Conservation (phyloP, 1,284 basidiomycete genomes). For the Moesziomyces sp. region DNA sequence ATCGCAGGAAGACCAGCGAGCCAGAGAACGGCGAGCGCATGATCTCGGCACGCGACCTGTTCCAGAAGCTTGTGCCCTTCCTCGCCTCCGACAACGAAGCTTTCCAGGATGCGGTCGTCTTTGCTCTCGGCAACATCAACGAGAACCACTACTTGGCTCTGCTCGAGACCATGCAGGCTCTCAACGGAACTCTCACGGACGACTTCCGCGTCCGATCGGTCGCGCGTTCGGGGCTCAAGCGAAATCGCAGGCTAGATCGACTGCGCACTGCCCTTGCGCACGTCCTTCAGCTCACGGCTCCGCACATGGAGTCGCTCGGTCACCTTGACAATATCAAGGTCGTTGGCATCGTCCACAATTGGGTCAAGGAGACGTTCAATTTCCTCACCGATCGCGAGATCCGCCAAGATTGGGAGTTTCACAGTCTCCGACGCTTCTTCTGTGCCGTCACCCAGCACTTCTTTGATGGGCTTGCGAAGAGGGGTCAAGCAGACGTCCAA, state of each 20-base stretch:
- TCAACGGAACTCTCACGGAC: slow-evolving; percentile 84
- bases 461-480: slow-evolving; percentile 79
- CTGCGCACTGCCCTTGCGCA: slow-evolving; percentile 89
- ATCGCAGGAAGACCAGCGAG: slow-evolving; percentile 79
- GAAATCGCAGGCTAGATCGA: slow-evolving; percentile 79
- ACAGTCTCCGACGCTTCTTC: slow-evolving; percentile 86
- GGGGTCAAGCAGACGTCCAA: slow-evolving; percentile 80
- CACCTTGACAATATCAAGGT: slow-evolving; percentile 76
- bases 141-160: slow-evolving; percentile 80
- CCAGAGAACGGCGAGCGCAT: slow-evolving; percentile 74
- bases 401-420: slow-evolving; percentile 81
- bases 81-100: slow-evolving; percentile 84
- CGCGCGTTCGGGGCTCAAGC: slow-evolving; percentile 59
- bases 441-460: slow-evolving; percentile 87
- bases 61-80: slow-evolving; percentile 86
- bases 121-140: slow-evolving; percentile 87
- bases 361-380: slow-evolving; percentile 82
- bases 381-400: slow-evolving; percentile 80
- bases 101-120: slow-evolving; percentile 85
- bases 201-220: slow-evolving; percentile 72
- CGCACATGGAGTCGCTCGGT: slow-evolving; percentile 78
- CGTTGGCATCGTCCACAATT: slow-evolving; percentile 82
- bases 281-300: slow-evolving; percentile 86
- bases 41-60: slow-evolving; percentile 79
- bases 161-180: slow-evolving; percentile 82